Evolutionary conservation across 345 rosid genomes (phyloP).

Genomic region (Streptanthus diversifolius): DNA sequence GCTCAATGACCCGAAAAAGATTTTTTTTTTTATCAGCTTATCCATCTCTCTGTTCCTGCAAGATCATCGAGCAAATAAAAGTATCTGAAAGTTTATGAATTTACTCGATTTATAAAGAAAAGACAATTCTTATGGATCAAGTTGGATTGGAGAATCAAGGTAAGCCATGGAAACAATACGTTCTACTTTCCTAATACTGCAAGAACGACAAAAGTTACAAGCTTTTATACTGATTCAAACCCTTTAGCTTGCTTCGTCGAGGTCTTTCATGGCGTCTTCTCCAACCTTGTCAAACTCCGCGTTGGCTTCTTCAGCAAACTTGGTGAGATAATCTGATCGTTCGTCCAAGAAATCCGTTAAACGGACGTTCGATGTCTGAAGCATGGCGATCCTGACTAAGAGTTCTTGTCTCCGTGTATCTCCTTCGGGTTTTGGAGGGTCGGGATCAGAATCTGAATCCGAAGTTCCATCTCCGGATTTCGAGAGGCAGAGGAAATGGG

Average conservation of each 20-base stretch:
- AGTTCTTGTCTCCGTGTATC: slow-evolving; percentile 72
- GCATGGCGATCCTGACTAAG: slow-evolving; percentile 80
- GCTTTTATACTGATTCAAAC: slow-evolving; percentile 40
- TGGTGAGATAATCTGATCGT: slow-evolving; percentile 65
- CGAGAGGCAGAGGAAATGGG: slow-evolving; percentile 26
- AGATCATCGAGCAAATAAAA: slow-evolving; percentile 10
- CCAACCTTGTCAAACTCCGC: slow-evolving; percentile 81
- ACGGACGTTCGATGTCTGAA: slow-evolving; percentile 81
- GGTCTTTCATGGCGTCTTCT: slow-evolving; percentile 84
- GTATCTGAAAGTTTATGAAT: slow-evolving; percentile 7
- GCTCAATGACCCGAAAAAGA: slow-evolving; percentile 23
- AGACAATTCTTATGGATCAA: slow-evolving; percentile 2
- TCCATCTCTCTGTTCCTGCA: not conserved
- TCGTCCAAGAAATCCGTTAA: slow-evolving; percentile 81
- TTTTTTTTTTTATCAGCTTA: too few species aligned
- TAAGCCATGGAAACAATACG: not conserved
- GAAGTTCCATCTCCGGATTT: slow-evolving; percentile 22
- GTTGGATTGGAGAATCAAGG: slow-evolving; percentile 6
- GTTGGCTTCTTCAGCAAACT: slow-evolving; percentile 81
- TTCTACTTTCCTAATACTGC: not conserved
- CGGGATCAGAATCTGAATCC: slow-evolving; percentile 36
- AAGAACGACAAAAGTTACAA: slow-evolving; percentile 1
- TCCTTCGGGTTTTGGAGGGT: slow-evolving; percentile 50
- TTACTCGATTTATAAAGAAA: not conserved
- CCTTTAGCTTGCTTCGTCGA: slow-evolving; percentile 83